phyloP scores from a whole-genome alignment of 2,329 filamentous ascomycete genomes.

The Alternaria alternata region DNA sequence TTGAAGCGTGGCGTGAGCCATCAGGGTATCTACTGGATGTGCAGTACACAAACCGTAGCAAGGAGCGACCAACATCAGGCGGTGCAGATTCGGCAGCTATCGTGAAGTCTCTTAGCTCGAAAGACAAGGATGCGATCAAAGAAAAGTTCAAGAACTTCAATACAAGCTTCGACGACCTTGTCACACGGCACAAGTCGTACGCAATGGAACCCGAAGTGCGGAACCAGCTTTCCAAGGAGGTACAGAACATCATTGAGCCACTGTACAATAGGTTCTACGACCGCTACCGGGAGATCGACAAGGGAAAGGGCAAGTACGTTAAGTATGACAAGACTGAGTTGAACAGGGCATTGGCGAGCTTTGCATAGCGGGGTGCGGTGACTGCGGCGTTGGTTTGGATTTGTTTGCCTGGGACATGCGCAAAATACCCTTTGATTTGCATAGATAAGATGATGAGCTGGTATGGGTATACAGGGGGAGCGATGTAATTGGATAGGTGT shows the following conservation, averaged over 20 bases:
- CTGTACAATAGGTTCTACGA: conserved; percentile 97
- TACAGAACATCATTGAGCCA: conserved; percentile 91
- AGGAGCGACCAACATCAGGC: conserved; percentile 71
- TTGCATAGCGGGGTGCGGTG: conserved; percentile 44
- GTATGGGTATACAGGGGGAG: conserved; percentile 16
- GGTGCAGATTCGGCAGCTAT: conserved; percentile 79
- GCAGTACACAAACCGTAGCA: conserved; percentile 80
- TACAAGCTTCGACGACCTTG: conserved; percentile 85
- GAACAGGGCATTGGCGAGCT: conserved; percentile 64
- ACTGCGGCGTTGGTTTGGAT: conserved; percentile 30
- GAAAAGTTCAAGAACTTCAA: conserved; percentile 96
- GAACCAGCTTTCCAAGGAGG: conserved; percentile 78
- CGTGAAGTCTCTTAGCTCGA: conserved; percentile 81
- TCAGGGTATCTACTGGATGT: conserved; percentile 86
- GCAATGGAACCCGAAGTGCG: conserved; percentile 93
- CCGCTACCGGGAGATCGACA: conserved; percentile 95
- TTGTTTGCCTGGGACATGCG: conserved; percentile 28
- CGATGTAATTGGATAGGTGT: conserved; percentile 30
- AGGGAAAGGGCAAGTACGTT: conserved; percentile 97
- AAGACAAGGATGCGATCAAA: conserved; percentile 96
- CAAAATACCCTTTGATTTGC: conserved; percentile 46
- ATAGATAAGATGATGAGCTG: conserved; percentile 29
- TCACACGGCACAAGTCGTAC: conserved; percentile 80
- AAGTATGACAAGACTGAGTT: conserved; percentile 93
- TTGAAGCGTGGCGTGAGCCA: conserved; percentile 87